A percentile compares a stretch with the other conserved stretches of the same genome.
Evolutionary conservation across 2,329 filamentous ascomycete genomes (phyloP).

Genomic region (Sclerotinia trifoliorum): DNA sequence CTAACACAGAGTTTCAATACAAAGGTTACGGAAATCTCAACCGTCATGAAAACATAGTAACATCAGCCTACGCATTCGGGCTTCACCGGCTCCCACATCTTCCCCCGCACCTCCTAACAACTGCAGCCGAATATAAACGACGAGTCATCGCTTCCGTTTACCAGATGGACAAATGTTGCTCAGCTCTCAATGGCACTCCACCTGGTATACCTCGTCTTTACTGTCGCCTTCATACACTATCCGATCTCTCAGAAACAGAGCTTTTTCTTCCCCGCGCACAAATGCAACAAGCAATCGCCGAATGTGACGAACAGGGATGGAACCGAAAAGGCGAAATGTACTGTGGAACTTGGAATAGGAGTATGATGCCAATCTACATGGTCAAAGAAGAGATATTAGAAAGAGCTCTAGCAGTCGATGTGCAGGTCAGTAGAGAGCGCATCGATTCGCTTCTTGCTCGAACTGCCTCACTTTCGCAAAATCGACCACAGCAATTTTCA

Average conservation of each 20-base stretch:
- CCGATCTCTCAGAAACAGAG: slow-evolving; percentile 35
- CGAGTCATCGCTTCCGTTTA: slow-evolving; percentile 34
- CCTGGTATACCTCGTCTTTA: slow-evolving; percentile 33
- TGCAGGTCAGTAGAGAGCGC: slow-evolving; percentile 8
- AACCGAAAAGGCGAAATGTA: slow-evolving; percentile 30
- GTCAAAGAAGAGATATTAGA: slow-evolving; percentile 38
- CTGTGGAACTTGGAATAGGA: slow-evolving; percentile 27
- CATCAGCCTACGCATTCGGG: slow-evolving; percentile 31
- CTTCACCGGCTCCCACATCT: slow-evolving; percentile 35
- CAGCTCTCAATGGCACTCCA: slow-evolving; percentile 35
- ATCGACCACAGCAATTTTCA: not conserved
- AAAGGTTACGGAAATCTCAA: slow-evolving; percentile 28
- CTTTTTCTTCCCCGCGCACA: slow-evolving; percentile 29
- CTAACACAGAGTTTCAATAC: not conserved
- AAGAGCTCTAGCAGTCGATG: slow-evolving; percentile 35
- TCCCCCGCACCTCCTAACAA: slow-evolving; percentile 26
- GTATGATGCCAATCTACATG: slow-evolving; percentile 19
- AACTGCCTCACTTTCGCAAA: not conserved
- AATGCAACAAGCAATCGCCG: not conserved
- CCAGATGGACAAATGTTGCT: slow-evolving; percentile 33
- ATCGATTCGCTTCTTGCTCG: slow-evolving; percentile 25
- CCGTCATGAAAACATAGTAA: slow-evolving; percentile 35
- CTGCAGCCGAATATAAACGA: slow-evolving; percentile 36
- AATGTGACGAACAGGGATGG: slow-evolving; percentile 35
- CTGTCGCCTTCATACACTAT: slow-evolving; percentile 31